Conservation (phyloP, 208 protist species). For the Naegleria fowleri region DNA sequence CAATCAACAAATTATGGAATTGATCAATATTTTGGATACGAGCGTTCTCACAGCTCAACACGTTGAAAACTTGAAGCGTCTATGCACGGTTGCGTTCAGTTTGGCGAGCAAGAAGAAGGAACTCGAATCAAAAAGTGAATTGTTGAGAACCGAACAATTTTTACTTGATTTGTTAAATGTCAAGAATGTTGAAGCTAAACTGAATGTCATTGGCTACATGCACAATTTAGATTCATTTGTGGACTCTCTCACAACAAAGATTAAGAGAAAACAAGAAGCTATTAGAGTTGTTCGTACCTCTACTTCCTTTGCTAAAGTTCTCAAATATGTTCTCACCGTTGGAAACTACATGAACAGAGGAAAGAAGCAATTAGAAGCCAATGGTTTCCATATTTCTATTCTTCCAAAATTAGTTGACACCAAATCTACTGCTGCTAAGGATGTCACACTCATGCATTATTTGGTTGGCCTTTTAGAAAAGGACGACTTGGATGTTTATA, state of each 20-base stretch:
- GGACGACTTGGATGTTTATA: not conserved
- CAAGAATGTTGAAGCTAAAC: not conserved
- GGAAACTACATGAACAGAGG: slow-evolving; percentile 2
- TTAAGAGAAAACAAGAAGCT: not conserved
- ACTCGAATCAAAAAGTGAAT: not conserved
- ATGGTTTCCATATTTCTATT: not conserved
- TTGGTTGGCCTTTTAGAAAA: not conserved
- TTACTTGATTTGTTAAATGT: not conserved
- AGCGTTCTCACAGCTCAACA: not conserved
- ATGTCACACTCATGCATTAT: not conserved
- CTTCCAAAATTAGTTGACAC: not conserved
- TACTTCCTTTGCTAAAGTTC: not conserved
- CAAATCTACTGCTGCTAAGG: not conserved
- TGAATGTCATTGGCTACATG: not conserved
- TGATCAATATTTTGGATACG: not conserved
- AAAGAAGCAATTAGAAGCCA: not conserved
- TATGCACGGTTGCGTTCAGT: not conserved
- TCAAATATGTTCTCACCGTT: not conserved
- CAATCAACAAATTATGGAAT: not conserved
- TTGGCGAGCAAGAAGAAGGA: not conserved
- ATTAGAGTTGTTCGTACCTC: not conserved
- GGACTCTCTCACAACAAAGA: not conserved
- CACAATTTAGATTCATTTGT: not conserved
- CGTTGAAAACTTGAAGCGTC: not conserved
- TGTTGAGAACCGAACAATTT: not conserved